Percentiles rank a stretch among this genome's conserved stretches.
Conservation (phyloP, 1,284 basidiomycete genomes). For the Ustanciosporium gigantosporum region DNA sequence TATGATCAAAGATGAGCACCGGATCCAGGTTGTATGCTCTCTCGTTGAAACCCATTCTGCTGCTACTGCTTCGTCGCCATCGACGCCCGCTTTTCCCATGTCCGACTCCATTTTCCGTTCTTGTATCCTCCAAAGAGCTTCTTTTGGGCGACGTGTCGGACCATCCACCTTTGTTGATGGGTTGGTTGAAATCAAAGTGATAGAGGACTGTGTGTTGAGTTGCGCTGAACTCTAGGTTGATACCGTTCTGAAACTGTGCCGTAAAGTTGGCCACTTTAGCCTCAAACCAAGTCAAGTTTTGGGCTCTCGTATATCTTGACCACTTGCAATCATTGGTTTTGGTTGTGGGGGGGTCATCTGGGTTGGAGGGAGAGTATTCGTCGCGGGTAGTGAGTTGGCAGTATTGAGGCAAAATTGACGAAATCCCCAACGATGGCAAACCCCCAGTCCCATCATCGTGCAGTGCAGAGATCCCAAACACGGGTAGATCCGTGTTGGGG, state of each 20-base stretch:
- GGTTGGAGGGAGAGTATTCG: conserved; percentile 3
- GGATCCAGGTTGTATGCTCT: conserved; percentile 17
- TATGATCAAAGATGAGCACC: conserved; percentile 25
- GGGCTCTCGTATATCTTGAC: conserved; percentile 1
- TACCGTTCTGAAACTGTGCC: conserved; percentile 3
- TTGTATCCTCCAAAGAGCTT: too few relatives aligned
- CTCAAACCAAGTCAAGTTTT: neutral
- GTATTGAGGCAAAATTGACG: conserved; percentile 27
- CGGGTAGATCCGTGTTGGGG: conserved; percentile 7
- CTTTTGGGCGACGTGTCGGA: neutral
- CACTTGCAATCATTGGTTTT: too few relatives aligned
- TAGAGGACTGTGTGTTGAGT: conserved; percentile 23
- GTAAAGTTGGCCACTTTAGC: neutral
- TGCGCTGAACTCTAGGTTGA: conserved; percentile 9
- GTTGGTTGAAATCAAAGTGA: conserved; percentile 11
- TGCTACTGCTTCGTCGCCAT: too few relatives aligned
- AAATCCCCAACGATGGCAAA: conserved; percentile 14
- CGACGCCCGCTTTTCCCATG: neutral
- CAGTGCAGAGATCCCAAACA: conserved; percentile 22
- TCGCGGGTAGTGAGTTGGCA: conserved; percentile 15
- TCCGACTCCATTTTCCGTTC: too few relatives aligned
- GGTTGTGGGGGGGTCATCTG: too few relatives aligned
- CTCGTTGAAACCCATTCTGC: too few relatives aligned
- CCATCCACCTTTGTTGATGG: conserved; percentile 4
- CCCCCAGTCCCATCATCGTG: conserved; percentile 37